These are phyloP conservation scores for Arthrocladium fulminans DNA, from an alignment of 2,329 filamentous ascomycete genomes.

Conservation along the genomic window DNA sequence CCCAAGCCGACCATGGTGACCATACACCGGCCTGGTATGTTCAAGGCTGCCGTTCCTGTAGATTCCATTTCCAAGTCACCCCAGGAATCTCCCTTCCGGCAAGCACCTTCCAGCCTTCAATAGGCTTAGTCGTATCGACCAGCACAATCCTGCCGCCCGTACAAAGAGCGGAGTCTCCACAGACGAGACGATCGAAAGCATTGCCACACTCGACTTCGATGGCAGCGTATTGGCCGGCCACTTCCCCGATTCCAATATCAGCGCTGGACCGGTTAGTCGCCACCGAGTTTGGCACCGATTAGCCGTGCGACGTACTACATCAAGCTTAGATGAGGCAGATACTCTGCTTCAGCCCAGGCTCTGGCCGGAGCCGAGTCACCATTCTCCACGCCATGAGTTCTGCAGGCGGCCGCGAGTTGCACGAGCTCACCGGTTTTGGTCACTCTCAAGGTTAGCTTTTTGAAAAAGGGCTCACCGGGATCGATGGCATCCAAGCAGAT, in stretches of 20 bases:
- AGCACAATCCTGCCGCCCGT: conserved; percentile 14
- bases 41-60: background rate
- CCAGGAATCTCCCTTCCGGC: conserved; percentile 12
- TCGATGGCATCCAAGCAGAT: conserved; percentile 13
- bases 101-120: conserved; percentile 13
- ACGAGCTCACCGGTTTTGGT: background rate
- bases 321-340: conserved; percentile 14
- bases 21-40: background rate
- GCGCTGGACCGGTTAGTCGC: background rate
- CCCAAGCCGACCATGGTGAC: background rate
- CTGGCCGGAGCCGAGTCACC: background rate
- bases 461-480: conserved; percentile 13
- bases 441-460: background rate
- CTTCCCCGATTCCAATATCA: background rate
- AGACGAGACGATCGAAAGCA: background rate
- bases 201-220: background rate
- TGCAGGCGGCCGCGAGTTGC: background rate
- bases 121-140: conserved; percentile 12
- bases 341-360: conserved; percentile 13
- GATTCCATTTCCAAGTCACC: conserved; percentile 10
- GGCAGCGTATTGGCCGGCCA: background rate
- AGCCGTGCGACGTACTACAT: conserved; percentile 6
- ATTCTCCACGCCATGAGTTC: background rate
- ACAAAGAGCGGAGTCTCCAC: conserved; percentile 6
- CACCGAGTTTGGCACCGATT: background rate